A percentile compares a stretch with the other conserved stretches of the same genome.
Conservation (phyloP, 148 eudicot genomes). For the Spergularia marina region DNA sequence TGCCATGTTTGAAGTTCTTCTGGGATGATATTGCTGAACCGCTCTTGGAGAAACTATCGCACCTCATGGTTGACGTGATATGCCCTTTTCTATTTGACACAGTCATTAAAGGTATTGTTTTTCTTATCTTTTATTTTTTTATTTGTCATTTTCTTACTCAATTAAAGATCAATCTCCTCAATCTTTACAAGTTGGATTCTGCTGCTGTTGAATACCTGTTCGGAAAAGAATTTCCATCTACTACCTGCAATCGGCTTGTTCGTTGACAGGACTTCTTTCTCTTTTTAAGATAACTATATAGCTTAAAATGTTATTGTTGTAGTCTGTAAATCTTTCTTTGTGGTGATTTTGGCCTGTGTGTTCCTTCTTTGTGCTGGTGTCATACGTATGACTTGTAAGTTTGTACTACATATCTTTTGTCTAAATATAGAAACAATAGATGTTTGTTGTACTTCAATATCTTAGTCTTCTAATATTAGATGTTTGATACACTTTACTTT, state of each 20-base stretch:
- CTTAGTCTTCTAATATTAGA: too few species aligned
- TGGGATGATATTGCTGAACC: slow-evolving; percentile 52
- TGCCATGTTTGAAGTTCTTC: slow-evolving; percentile 85
- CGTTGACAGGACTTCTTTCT: too few species aligned
- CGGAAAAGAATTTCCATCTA: not conserved
- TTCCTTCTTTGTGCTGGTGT: too few species aligned
- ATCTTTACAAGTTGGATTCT: not conserved
- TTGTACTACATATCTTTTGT: not conserved
- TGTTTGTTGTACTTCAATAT: too few species aligned
- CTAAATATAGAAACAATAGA: not conserved
- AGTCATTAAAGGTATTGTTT: slow-evolving; percentile 68
- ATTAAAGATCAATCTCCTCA: not conserved
- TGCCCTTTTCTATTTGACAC: slow-evolving; percentile 78
- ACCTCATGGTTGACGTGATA: slow-evolving; percentile 61
- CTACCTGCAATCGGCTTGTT: too few species aligned
- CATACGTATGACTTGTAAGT: too few species aligned
- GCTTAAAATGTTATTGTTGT: too few species aligned
- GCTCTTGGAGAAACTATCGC: slow-evolving; percentile 60
- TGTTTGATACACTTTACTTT: too few species aligned
- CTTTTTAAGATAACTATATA: too few species aligned
- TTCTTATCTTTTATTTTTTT: not conserved
- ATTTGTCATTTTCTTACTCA: not conserved
- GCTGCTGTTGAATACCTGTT: not conserved
- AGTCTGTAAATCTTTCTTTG: not conserved
- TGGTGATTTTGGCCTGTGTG: not conserved